Evolutionary conservation across 2,329 filamentous ascomycete species (phyloP).

Genomic region (Exophiala alcalophila): DNA sequence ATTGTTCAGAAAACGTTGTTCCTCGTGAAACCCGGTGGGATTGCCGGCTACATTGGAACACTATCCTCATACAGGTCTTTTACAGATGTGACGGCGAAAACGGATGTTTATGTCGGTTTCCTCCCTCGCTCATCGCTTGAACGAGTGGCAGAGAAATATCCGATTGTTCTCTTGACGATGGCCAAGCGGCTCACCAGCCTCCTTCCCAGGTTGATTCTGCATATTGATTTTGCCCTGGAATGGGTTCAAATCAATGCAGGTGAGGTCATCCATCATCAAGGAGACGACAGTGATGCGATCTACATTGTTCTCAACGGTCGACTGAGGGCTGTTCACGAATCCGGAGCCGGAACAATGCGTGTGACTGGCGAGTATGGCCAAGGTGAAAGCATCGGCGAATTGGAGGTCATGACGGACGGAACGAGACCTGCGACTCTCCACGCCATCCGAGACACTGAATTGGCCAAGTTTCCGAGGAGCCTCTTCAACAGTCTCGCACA

Average conservation of each 20-base stretch:
- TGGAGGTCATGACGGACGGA: constrained; percentile 95
- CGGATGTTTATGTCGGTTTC: constrained; percentile 96
- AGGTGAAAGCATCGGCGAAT: constrained; percentile 93
- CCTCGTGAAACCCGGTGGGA: constrained; percentile 87
- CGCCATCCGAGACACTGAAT: constrained; percentile 91
- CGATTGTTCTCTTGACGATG: constrained; percentile 89
- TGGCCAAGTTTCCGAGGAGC: constrained; percentile 93
- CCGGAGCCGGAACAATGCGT: constrained; percentile 74
- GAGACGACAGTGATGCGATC: constrained; percentile 95
- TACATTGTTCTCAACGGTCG: constrained; percentile 96
- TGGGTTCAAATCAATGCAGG: constrained; percentile 97
- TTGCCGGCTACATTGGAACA: constrained; percentile 91
- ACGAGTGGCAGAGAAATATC: constrained; percentile 87
- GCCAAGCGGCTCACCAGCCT: constrained; percentile 90
- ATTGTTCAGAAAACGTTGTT: constrained; percentile 70
- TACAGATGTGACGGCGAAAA: constrained; percentile 94
- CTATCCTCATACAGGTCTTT: constrained; percentile 95
- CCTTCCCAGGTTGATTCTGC: constrained; percentile 81
- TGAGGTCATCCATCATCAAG: constrained; percentile 89
- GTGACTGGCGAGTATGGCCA: constrained; percentile 92
- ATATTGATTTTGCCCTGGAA: constrained; percentile 97
- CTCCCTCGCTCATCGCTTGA: constrained; percentile 81
- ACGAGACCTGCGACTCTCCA: constrained; percentile 86
- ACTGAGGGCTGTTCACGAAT: constrained; percentile 77
- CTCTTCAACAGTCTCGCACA: constrained; percentile 96